Evolutionary conservation across 2,329 filamentous ascomycete genomes (phyloP), one percentile per base, ranked within the genome.

Genomic region (Fusarium gaditjirri): DNA sequence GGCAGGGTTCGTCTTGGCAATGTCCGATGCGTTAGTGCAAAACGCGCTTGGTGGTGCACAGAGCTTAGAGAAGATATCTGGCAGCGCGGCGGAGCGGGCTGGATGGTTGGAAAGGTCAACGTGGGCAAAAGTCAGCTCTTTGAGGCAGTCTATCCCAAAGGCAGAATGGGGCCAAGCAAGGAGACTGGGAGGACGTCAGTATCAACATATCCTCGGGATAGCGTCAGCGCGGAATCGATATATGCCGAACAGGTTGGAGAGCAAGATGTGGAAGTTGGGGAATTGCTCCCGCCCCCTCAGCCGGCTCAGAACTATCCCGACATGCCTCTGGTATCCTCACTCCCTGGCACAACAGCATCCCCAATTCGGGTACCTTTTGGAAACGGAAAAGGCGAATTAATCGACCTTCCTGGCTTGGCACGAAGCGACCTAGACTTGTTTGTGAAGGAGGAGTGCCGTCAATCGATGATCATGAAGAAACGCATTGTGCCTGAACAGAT

Each of bases 31-130:
- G 94, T 99, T 44, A 98, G 95, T 77, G 90, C 95, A 14, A 93
- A 93, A 78, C 87, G 93, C 65, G 88, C 89, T 14, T 99, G 97
- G 96, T 98, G 95, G 94, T 97, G 95, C 1, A 92, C 89, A 73
- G 86, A 92, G 54, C 84, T 99, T 61, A 97, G 94, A 80, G 91
- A 97, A 74, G 92, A 95, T 52, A 94, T 99, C 50, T 95, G 91
- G 87, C 84, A 90, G 46, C 89, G 93, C 53, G 94, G 94, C 8
- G 95, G 95, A 8, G 96, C 91, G 21, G 92, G 93, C 21, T 99
- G 96, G 95, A 91, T 99, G 86, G 93, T 99, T 6, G 96, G 96
- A n/a, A 98, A 97, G 81, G 94, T 94, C 70, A 99, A 99, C 78
- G 97, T 98, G 5, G 97, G 96, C 29, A 99, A 99, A 83, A 98